A percentile compares a stretch with the other conserved stretches of the same genome.
phyloP scores from a whole-genome alignment of 306 rosid genomes.

The Cucurbita pepo region DNA sequence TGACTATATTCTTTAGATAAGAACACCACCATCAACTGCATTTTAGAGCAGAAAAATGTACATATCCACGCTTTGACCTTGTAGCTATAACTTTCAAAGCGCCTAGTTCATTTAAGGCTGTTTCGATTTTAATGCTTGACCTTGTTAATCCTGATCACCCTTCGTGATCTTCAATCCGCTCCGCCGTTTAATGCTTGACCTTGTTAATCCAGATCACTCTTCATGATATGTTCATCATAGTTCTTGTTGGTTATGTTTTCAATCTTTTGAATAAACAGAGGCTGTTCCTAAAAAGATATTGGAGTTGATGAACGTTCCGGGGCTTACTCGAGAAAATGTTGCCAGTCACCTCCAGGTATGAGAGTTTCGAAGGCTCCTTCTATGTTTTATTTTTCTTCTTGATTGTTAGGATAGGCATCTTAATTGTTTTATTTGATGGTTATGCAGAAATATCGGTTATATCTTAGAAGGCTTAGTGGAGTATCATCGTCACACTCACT shows the following conservation, averaged over 20 bases:
- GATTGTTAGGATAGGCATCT: background rate
- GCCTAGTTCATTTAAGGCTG: background rate
- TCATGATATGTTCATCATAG: background rate
- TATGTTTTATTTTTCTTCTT: background rate
- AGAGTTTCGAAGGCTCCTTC: too few relatives aligned
- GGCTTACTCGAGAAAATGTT: slow-evolving; percentile 96
- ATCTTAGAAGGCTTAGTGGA: slow-evolving; percentile 86
- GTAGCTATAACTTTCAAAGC: background rate
- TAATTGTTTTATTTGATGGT: background rate
- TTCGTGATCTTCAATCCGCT: background rate
- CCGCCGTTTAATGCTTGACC: background rate
- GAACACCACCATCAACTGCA: background rate
- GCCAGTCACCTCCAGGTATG: slow-evolving; percentile 98
- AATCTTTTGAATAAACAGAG: slow-evolving; percentile 34
- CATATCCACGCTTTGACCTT: background rate
- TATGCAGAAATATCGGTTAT: slow-evolving; percentile 81
- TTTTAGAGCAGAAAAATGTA: background rate
- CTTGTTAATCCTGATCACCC: background rate
- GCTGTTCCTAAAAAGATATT: slow-evolving; percentile 96
- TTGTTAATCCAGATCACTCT: background rate
- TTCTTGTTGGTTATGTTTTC: background rate
- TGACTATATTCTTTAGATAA: background rate
- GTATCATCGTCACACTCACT: slow-evolving; percentile 39
- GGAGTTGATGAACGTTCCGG: slow-evolving; percentile 97
- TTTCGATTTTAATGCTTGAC: background rate